Percentiles rank a stretch among this genome's conserved stretches.
phyloP scores from a whole-genome alignment of 148 eudicot genomes.

The Suaeda aralocaspica region DNA sequence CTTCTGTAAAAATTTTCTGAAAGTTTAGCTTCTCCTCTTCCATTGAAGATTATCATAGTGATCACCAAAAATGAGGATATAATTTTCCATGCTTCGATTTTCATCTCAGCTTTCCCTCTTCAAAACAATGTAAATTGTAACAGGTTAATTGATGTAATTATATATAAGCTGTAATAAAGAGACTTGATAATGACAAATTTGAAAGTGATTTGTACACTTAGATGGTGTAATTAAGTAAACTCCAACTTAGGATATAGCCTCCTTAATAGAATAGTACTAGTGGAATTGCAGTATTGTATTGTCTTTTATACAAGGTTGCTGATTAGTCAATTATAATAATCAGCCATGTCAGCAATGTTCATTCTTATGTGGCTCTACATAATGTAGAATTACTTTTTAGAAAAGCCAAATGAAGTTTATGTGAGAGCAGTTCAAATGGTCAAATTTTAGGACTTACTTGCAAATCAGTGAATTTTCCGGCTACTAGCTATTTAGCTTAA shows the following conservation, averaged over 20 bases:
- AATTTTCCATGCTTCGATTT: constrained; percentile 29
- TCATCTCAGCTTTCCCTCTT: background rate
- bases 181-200: background rate
- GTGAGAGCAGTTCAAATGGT: too few relatives aligned
- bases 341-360: background rate
- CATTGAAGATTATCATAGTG: constrained; percentile 10
- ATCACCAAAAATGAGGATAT: constrained; percentile 27
- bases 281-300: too few relatives aligned
- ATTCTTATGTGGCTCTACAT: background rate
- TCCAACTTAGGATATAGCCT: background rate
- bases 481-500: too few relatives aligned
- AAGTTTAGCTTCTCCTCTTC: constrained; percentile 36
- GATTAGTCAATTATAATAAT: background rate
- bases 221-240: background rate
- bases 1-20: constrained; percentile 39
- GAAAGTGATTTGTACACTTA: background rate
- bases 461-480: too few relatives aligned
- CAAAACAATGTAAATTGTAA: background rate
- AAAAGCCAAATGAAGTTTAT: constrained; percentile 1
- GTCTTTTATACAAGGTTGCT: constrained; percentile 10
- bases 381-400: background rate
- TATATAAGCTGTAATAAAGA: background rate
- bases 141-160: background rate
- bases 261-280: background rate
- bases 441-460: too few relatives aligned